A percentile compares a stretch with the other conserved stretches of the same genome.
Evolutionary conservation across 345 rosid species (phyloP).

Genomic region (Citropsis articulata): DNA sequence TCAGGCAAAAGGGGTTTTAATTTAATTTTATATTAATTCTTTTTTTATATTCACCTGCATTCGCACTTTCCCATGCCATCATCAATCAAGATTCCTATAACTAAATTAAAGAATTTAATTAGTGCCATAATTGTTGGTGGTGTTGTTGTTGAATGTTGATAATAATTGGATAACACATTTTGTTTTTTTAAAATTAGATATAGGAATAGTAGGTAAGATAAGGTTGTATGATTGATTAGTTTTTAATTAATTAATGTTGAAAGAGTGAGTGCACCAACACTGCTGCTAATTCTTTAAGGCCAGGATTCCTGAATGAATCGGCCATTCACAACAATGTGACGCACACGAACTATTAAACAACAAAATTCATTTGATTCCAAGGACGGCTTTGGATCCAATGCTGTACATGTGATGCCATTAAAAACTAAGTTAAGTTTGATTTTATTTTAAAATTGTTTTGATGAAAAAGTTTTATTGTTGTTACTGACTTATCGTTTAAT

Average conservation of each 20-base stretch:
- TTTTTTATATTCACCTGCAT: background rate
- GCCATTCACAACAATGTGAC: conserved; percentile 2
- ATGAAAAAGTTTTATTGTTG: too few species aligned
- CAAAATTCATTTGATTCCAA: too few species aligned
- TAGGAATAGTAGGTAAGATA: conserved; percentile 12
- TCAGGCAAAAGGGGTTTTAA: background rate
- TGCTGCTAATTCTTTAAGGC: background rate
- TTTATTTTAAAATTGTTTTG: too few species aligned
- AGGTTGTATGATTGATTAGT: conserved; percentile 11
- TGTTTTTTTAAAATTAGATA: background rate
- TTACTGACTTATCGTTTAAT: too few species aligned
- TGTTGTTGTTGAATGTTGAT: background rate
- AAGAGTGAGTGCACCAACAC: background rate
- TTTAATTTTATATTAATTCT: too few species aligned
- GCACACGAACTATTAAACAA: background rate
- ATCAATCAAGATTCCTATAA: background rate
- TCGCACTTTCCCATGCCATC: background rate
- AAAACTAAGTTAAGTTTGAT: too few species aligned
- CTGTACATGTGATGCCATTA: too few species aligned
- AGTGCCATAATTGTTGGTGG: background rate
- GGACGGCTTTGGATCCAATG: background rate
- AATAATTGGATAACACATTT: background rate
- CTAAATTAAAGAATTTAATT: background rate
- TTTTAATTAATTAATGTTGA: background rate
- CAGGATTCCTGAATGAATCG: conserved; percentile 8